Conservation (phyloP, 1,284 basidiomycete species). For the Leccinum subrobustum region DNA sequence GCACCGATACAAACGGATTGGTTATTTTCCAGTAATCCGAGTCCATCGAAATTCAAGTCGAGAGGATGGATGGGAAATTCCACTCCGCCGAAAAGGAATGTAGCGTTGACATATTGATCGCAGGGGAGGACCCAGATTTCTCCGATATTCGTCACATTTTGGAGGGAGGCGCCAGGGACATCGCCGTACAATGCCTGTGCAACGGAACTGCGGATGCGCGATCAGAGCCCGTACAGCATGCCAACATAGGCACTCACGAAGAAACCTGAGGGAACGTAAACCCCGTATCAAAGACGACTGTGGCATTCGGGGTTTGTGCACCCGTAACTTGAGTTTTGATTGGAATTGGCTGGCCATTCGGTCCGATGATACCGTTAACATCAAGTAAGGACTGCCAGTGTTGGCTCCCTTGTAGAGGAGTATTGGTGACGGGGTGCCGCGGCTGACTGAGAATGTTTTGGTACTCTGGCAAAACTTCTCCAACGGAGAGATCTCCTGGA, state of each 20-base stretch:
- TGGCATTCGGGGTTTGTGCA: slow-evolving; percentile 43
- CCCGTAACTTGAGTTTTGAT: slow-evolving; percentile 44
- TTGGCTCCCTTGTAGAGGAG: slow-evolving; percentile 40
- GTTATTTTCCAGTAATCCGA: slow-evolving; percentile 35
- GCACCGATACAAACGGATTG: slow-evolving; percentile 45
- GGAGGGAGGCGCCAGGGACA: slow-evolving; percentile 49
- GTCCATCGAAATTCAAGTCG: slow-evolving; percentile 36
- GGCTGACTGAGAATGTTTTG: slow-evolving; percentile 42
- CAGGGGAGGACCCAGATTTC: slow-evolving; percentile 60
- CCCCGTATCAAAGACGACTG: slow-evolving; percentile 65
- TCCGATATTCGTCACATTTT: slow-evolving; percentile 44
- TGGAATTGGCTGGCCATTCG: slow-evolving; percentile 46
- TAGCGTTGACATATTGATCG: slow-evolving; percentile 56
- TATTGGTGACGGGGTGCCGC: slow-evolving; percentile 40
- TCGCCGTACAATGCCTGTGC: slow-evolving; percentile 56
- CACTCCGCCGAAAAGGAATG: slow-evolving; percentile 54
- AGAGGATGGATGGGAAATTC: slow-evolving; percentile 61
- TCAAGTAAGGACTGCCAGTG: slow-evolving; percentile 56
- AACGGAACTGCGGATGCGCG: slow-evolving; percentile 39
- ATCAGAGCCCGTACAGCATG: neutral
- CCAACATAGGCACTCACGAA: slow-evolving; percentile 35
- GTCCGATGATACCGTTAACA: slow-evolving; percentile 48
- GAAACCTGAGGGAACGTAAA: slow-evolving; percentile 68
- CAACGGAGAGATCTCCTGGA: slow-evolving; percentile 48
- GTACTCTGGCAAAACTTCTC: slow-evolving; percentile 44